Evolutionary conservation across 306 rosid species (phyloP), one percentile per base, ranked within the genome.

Genomic region (Quercus parvula): DNA sequence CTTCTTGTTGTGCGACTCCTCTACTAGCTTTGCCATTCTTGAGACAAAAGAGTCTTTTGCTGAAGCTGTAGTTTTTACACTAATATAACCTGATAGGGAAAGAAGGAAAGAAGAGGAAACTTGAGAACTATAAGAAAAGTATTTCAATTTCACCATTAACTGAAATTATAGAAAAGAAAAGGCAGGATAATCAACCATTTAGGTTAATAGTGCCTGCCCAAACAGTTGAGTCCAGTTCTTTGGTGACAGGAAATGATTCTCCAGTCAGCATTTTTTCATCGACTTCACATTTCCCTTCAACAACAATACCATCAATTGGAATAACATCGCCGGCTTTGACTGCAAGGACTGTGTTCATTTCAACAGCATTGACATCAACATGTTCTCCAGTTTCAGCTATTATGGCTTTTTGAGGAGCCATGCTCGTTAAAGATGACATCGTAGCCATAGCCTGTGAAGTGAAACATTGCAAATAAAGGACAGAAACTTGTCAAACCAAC

Each of bases 151-250:
- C 14, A 30, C 24, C 9, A 58, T 38, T 51, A 46, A 25, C 46
- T 31, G 6, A 66, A 1, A 75, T 2, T 2, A 73, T 15, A 19
- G 46, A 14, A 49, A 57, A 63, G 19, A 62, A 71, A 78, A 46
- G 80, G 35, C 52, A 38, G 4, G 31, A 59, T 59, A 24, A 1
- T 59, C 75, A 80, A 95, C 99, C 99, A 77, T 91, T 95, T 66
- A 95, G 78, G 81, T 95, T 95, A 70, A 92, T 87, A 35, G 99
- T 95, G 69, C 98, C 99, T 44, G 99, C 97, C 95, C 90, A 95
- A 25, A 95, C 94, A 56, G 74, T 84, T 22, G 99, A 92, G 57
- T 88, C 89, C 70, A 78, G 86, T 35, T 83, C 96, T 81, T 95
- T 95, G 78, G 97, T 79, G 22, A 90, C 99, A 17, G 98, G 99